Evolutionary conservation across 2,329 filamentous ascomycete genomes (phyloP), one percentile per base, ranked within the genome.

Genomic region (Calonectria fujianensis): DNA sequence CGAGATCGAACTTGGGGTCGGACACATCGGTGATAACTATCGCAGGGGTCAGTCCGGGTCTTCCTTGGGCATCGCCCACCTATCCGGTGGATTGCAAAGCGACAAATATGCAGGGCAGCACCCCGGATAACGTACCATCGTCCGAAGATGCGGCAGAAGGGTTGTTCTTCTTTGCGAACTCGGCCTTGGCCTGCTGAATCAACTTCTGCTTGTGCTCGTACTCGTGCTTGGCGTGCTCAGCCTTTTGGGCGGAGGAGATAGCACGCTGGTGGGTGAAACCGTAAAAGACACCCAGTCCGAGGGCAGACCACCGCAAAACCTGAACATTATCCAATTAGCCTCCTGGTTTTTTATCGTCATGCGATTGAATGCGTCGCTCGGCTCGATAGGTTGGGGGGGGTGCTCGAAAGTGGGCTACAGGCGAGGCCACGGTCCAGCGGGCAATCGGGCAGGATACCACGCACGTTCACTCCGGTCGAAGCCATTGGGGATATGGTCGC

Each of bases 241-340:
- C 87, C 88, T 93, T 94, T 84, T 96, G 92, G 82, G 91, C 87
- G 72, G 94, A 87, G 80, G 89, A 93, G 86, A 99, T 94, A 77
- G 92, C 91, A 84, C 94, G 90, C 90, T 99, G 97, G 90, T 98
- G 96, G 87, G 93, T 95, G 90, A 98, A 93, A 86, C 97, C 97
- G 90, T 99, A 99, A 89, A 98, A 93, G 85, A 98, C 89, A 85
- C 97, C 97, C 83, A 95, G 90, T 84, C 93, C 94, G 80, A 99
- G 94, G 85, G 96, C 96, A 84, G 96, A 96, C 91, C 96, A 99
- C 88, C 97, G 96, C 87, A 98, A 92, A 87, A 99, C 96, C 97
- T 99, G 87, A 68, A 82, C 74, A 77, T 64, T 39, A 70, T 71
- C 79, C 77, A 82, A 82, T 84, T 82, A 84, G 81, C 76, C 72